Evolutionary conservation across 257 asterid genomes (phyloP), one percentile per base, ranked within the genome.

Genomic region (Salvia splendens): DNA sequence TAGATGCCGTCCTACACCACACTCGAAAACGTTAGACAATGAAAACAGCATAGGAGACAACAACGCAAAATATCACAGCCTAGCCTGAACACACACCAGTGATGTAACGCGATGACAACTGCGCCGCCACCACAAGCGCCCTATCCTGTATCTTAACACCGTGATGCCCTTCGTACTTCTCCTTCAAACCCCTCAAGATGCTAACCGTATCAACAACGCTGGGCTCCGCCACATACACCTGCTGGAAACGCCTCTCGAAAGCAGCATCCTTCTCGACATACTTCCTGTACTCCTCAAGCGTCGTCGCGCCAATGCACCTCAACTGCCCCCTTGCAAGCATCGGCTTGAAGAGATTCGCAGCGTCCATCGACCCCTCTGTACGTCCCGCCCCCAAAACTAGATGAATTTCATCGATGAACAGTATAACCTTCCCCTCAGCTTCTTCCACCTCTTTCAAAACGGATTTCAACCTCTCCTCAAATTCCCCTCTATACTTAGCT

Each of bases 201-300:
- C 93, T 86, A 16, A 86, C 53, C 1, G 95, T 82, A 61, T 88
- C 95, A 0, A 77, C 69, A 0, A 88, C 90, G 10, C 89, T 84
- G 0, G 95, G 95, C 74, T 87, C 92, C 14, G 89, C 85, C 8
- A 87, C 92, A 5, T 72, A 85, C 47, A 87, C 95, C 77, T 87
- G 92, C 83, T 87, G 92, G 65, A 87, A 87, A 12, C 90, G 86
- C 50, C 95, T 78, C 79, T 87, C 95, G 1, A 87, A 87, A 0
- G 95, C 95, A 53, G 92, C 92, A 73, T 87, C 95, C 5, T 87
- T 87, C 45, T 87, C 95, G 42, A 85, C 92, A 65, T 87, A 87
- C 35, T 87, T 87, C 67, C 92, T 64, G 5, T 85, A 85, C 78
- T 87, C 95, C 61, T 83, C 89, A 0, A 87, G 74, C 7, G 92